These are phyloP conservation scores for Amauroascus niger DNA, from an alignment of 2,329 filamentous ascomycete species.

Conservation along the genomic window DNA sequence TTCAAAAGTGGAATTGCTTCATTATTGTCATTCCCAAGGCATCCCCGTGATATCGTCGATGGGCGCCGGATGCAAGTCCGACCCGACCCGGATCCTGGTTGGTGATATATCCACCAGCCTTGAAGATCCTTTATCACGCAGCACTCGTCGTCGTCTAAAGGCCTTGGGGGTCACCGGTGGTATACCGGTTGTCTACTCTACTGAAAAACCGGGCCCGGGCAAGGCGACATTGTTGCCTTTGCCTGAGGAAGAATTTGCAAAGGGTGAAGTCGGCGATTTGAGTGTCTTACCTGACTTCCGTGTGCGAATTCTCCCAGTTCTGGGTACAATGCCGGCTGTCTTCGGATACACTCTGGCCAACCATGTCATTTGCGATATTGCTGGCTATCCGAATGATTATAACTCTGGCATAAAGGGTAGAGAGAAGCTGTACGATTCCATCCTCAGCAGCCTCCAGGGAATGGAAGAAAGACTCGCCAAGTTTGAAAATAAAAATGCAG, in stretches of 20 bases:
- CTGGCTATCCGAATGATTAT: conserved; percentile 69
- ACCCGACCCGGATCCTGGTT: conserved; percentile 72
- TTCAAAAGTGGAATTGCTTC: conserved; percentile 81
- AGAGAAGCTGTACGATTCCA: conserved; percentile 85
- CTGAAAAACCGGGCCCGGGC: conserved; percentile 77
- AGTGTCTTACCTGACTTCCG: conserved; percentile 86
- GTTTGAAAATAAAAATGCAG: conserved; percentile 42
- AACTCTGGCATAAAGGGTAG: conserved; percentile 71
- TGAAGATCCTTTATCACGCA: conserved; percentile 79
- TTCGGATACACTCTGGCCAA: conserved; percentile 90
- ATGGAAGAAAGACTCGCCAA: conserved; percentile 66
- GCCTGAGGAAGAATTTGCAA: conserved; percentile 75
- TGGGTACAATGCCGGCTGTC: conserved; percentile 94
- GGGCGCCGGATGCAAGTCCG: conserved; percentile 91
- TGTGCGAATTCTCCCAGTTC: conserved; percentile 84
- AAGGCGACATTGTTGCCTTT: conserved; percentile 85
- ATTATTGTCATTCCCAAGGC: conserved; percentile 70
- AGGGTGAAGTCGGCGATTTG: conserved; percentile 76
- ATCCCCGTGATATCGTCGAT: conserved; percentile 86
- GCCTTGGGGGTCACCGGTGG: conserved; percentile 67
- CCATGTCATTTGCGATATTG: conserved; percentile 74
- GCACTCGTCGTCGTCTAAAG: conserved; percentile 71
- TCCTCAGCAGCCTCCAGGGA: conserved; percentile 64
- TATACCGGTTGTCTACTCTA: conserved; percentile 86
- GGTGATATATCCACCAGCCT: conserved; percentile 82